Evolutionary conservation across 441 rosid genomes (phyloP), one percentile per base, ranked within the genome.

Genomic region (Daphne laureola): DNA sequence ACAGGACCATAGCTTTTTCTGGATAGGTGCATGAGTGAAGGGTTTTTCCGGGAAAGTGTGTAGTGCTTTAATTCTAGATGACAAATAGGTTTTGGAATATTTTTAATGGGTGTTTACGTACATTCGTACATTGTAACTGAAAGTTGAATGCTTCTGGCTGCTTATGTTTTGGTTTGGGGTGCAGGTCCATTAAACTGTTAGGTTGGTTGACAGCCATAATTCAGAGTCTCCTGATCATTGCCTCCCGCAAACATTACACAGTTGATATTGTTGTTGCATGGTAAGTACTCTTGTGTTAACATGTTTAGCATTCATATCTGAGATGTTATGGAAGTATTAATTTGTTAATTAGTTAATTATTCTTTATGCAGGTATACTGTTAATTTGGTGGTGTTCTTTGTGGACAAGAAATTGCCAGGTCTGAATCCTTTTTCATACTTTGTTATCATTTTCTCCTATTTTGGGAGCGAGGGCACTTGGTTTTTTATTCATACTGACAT

Each of bases 381-480:
- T 47, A 90, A 86, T 66, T 68, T 94, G 65, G 91, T 87, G 70
- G 91, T 94, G 40, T 94, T 90, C 79, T 90, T 84, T 73, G 3
- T 94, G 17, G 95, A 90, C 84, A 90, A 90, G 83, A 94, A 90
- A 59, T 74, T 90, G 67, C 97, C 97, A 73, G 99, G 99, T 88
- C 48, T 51, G 84, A 36, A 17, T 26, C 9, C 11, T 47, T 54
- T 46, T 46, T 17, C 9, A 17, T 25, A 16, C 45, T 18, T 14
- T 8, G 40, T 49, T 40, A 13, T 38, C 17, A 12, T 31, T 4
- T 0, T 21, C 27, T 51, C 11, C 35, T 16, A 36, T 53, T 17
- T 31, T 31, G 38, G 38, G 38, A 31, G 25, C 25, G 25, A 21
- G 25, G 38, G 38, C 38, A 5, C 11, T 31, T 31, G 38, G 9